Evolutionary conservation across 2,329 filamentous ascomycete species (phyloP).

Genomic region (Aspergillaceae sp.): DNA sequence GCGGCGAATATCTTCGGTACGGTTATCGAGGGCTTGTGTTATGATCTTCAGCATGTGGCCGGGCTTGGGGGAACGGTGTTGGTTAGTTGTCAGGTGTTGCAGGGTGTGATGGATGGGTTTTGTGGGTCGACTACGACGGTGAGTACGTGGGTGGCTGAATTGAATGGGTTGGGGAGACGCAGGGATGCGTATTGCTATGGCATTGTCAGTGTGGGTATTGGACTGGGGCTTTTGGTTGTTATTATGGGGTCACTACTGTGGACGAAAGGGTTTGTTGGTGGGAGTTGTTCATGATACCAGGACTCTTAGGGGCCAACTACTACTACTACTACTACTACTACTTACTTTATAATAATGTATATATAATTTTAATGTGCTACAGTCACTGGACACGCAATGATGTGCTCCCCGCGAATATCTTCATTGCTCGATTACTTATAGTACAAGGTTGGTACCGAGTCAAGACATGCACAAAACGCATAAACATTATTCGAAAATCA

Average conservation of each 20-base stretch:
- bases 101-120: conserved; percentile 59
- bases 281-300: conserved; percentile 21
- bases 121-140: conserved; percentile 60
- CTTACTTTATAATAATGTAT: too few relatives aligned
- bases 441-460: conserved; percentile 31
- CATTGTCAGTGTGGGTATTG: conserved; percentile 39
- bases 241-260: conserved; percentile 52
- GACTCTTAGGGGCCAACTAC: too few relatives aligned
- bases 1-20: conserved; percentile 71
- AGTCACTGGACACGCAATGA: too few relatives aligned
- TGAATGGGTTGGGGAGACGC: conserved; percentile 44
- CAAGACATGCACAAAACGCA: conserved; percentile 20
- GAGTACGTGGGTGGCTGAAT: conserved; percentile 58
- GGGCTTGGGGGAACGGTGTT: conserved; percentile 38
- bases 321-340: too few relatives aligned
- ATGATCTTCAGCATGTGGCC: conserved; percentile 64
- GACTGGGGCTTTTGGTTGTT: conserved; percentile 42
- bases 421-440: conserved; percentile 31
- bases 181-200: conserved; percentile 56
- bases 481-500: conserved; percentile 3
- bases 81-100: conserved; percentile 57
- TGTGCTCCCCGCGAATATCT: conserved; percentile 21
- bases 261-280: conserved; percentile 35
- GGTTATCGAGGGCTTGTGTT: conserved; percentile 63
- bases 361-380: too few relatives aligned